These are phyloP conservation scores for Aspergillus awamori DNA, from an alignment of 2,329 filamentous ascomycete species.

Conservation along the genomic window DNA sequence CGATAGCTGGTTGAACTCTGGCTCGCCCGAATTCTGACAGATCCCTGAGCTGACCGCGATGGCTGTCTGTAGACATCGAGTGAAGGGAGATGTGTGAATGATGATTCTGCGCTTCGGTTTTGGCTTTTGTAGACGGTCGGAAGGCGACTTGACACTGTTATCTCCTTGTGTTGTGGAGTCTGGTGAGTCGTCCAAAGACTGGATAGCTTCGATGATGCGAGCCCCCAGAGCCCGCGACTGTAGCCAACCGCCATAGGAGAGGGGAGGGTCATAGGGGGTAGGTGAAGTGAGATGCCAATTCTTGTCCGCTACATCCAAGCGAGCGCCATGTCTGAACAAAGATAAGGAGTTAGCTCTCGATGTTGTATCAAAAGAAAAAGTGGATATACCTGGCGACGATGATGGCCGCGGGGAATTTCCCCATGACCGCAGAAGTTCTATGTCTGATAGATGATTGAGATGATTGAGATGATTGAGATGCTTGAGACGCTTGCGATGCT, in stretches of 20 bases:
- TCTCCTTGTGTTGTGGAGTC: slow-evolving; percentile 14
- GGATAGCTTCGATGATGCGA: slow-evolving; percentile 75
- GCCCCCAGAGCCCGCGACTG: slow-evolving; percentile 81
- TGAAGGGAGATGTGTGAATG: slow-evolving; percentile 90
- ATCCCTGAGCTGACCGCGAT: slow-evolving; percentile 86
- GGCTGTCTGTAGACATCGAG: slow-evolving; percentile 90
- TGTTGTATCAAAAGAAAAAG: not conserved
- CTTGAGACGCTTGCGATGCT: not conserved
- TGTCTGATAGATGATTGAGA: not conserved
- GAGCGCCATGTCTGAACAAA: slow-evolving; percentile 80
- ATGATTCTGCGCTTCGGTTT: slow-evolving; percentile 72
- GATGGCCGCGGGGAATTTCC: slow-evolving; percentile 45
- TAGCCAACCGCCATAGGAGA: slow-evolving; percentile 92
- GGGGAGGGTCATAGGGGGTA: slow-evolving; percentile 90
- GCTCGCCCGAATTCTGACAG: slow-evolving; percentile 47
- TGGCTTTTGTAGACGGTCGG: slow-evolving; percentile 14
- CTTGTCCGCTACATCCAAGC: slow-evolving; percentile 91
- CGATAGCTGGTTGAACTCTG: slow-evolving; percentile 18
- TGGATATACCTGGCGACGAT: slow-evolving; percentile 45
- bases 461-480: too few species aligned
- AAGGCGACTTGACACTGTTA: slow-evolving; percentile 8
- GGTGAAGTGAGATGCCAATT: slow-evolving; percentile 92
- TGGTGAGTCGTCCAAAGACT: slow-evolving; percentile 46
- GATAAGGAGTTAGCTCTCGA: not conserved
- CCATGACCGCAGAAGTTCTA: slow-evolving; percentile 28